Evolutionary conservation across 768 basidiomycete species (phyloP), one percentile per base, ranked within the genome.

Genomic region (Tricholoma sp.): DNA sequence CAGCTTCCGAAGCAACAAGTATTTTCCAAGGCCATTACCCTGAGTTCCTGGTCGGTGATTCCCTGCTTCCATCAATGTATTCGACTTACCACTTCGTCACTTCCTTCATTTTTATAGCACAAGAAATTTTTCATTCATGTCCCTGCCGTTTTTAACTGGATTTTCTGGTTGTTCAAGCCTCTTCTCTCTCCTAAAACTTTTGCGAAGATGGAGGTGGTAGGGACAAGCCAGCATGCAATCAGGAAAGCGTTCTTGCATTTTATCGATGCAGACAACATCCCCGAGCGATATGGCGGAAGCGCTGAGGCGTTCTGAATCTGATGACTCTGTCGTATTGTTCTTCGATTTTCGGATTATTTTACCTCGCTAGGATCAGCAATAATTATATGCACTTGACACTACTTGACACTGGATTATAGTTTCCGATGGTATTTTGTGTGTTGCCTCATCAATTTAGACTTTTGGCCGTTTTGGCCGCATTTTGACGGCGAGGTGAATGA

Each of bases 91-190:
- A 24, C 24, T 2, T 20, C 34, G 13, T 12, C 5, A 32, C 4
- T 48, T 24, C 6, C 12, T 17, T n/a, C n/a, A n/a, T n/a, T n/a
- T 57, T 20, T 50, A 18, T 59, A 88, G 86, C 78, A 81, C 63
- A 80, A 79, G 66, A 92, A 92, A 67, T 89, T 85, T 73, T 92
- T 93, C 65, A 76, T 93, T 64, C 90, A 89, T 63, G 89, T 93
- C 11, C 91, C 91, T 0, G 80, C 81, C 2, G 63, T 89, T 56
- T 76, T 91, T 61, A 80, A 84, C 39, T 92, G 90, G 89, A 78
- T 93, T 57, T 93, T 90, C 73, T 92, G 90, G 90, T 60, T 77
- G 13, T 91, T 92, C 77, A 92, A 86, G 66, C 79, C 89, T 0
- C 66, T 93, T 59, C 67, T 93, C 12, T 80, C 90, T 1, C 68